Percentiles rank a stretch among this genome's conserved stretches.
Conservation (phyloP, 2,329 filamentous ascomycete species). For the Curvularia sp. region DNA sequence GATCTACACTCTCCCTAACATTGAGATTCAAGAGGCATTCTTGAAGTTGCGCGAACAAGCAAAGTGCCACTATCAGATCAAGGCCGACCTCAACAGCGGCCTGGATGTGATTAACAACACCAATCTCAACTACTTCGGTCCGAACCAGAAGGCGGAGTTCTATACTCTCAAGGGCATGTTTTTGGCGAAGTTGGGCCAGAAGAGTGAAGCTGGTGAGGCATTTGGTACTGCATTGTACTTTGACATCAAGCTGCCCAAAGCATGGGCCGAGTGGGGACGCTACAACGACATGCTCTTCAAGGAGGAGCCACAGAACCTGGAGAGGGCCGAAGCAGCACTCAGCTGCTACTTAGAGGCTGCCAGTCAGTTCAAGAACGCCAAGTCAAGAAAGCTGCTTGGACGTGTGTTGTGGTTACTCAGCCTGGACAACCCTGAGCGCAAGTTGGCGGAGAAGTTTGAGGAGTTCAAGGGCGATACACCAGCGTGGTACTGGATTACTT, state of each 20-base stretch:
- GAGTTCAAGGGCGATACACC: conserved; percentile 97
- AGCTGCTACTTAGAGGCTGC: conserved; percentile 97
- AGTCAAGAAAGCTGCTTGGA: conserved; percentile 91
- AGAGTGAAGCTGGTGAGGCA: conserved; percentile 88
- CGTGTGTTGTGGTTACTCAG: conserved; percentile 95
- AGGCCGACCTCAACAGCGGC: conserved; percentile 87
- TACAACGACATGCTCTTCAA: conserved; percentile 98
- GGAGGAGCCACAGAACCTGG: conserved; percentile 80
- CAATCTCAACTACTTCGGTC: conserved; percentile 97
- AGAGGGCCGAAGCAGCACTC: conserved; percentile 86
- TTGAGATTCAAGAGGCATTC: conserved; percentile 99
- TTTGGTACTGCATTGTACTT: conserved; percentile 96
- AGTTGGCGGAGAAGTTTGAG: conserved; percentile 84
- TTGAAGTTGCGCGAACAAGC: conserved; percentile 98
- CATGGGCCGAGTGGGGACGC: conserved; percentile 98
- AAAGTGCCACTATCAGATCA: conserved; percentile 98
- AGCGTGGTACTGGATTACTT: conserved; percentile 99
- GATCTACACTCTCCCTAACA: conserved; percentile 98
- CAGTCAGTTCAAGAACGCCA: conserved; percentile 95
- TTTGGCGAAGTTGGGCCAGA: conserved; percentile 88
- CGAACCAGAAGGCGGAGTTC: conserved; percentile 96
- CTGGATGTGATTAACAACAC: conserved; percentile 99
- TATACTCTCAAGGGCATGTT: conserved; percentile 99
- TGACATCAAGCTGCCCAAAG: conserved; percentile 92
- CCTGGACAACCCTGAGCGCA: conserved; percentile 85